A percentile compares a stretch with the other conserved stretches of the same genome.
These are phyloP conservation scores for Candida sakaeoensis DNA, from an alignment of 805 yeast genomes.

Conservation along the genomic window DNA sequence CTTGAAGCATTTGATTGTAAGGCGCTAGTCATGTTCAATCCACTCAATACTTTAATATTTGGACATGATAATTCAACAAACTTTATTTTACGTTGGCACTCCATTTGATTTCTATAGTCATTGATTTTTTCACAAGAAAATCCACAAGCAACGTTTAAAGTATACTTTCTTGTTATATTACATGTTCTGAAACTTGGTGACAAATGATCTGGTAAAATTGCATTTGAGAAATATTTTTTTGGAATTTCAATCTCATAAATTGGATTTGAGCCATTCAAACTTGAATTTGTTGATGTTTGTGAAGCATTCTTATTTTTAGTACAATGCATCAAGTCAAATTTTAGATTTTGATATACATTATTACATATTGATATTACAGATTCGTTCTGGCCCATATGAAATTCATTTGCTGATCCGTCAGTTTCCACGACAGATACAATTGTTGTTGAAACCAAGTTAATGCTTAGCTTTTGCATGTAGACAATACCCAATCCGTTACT, in stretches of 20 bases:
- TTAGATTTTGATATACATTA: conserved; percentile 31
- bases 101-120: conserved; percentile 19
- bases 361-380: conserved; percentile 26
- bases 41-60: conserved; percentile 33
- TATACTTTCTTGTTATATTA: conserved; percentile 42
- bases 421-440: conserved; percentile 20
- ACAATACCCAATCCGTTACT: conserved; percentile 46
- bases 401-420: conserved; percentile 19
- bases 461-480: conserved; percentile 37
- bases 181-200: conserved; percentile 57
- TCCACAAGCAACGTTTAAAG: conserved; percentile 19
- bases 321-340: conserved; percentile 37
- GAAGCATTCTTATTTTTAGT: conserved; percentile 23
- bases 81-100: conserved; percentile 18
- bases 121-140: conserved; percentile 22
- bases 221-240: conserved; percentile 30
- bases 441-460: conserved; percentile 30
- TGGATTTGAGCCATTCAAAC: conserved; percentile 6
- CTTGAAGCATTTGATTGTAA: conserved; percentile 24
- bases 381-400: conserved; percentile 25
- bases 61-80: conserved; percentile 29
- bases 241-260: conserved; percentile 46
- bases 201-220: conserved; percentile 44
- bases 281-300: conserved; percentile 13
- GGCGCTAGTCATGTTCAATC: conserved; percentile 23